Conservation (phyloP, 208 protist species). For the Trypanosoma lewisi region DNA sequence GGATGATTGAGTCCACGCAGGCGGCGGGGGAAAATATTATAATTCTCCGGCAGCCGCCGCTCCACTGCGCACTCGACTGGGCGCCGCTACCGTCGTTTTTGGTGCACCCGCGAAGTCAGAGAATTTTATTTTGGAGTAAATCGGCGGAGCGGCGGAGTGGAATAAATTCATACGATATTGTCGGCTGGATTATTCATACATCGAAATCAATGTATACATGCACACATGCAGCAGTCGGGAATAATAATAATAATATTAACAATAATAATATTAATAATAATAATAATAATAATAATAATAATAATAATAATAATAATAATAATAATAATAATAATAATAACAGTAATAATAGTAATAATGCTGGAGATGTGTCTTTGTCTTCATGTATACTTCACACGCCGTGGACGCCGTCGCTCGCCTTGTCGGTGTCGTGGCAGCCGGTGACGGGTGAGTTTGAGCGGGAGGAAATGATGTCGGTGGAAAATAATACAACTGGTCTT, state of each 20-base stretch:
- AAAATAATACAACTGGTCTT: slow-evolving; percentile 8
- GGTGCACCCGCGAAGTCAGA: slow-evolving; percentile 53
- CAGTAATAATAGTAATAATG: too few relatives aligned
- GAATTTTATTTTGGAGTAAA: slow-evolving; percentile 59
- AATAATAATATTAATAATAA: too few relatives aligned
- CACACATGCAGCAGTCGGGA: too few relatives aligned
- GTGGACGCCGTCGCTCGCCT: neutral
- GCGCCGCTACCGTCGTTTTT: slow-evolving; percentile 58
- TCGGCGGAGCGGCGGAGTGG: slow-evolving; percentile 43
- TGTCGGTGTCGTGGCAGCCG: slow-evolving; percentile 11
- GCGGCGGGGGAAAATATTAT: slow-evolving; percentile 5
- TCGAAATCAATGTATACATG: too few relatives aligned
- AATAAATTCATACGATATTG: slow-evolving; percentile 37
- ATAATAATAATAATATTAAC: too few relatives aligned
- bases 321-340: too few relatives aligned
- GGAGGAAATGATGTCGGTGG: slow-evolving; percentile 8
- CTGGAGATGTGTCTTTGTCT: too few relatives aligned
- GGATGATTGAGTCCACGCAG: slow-evolving; percentile 26
- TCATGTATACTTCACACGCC: slow-evolving; percentile 14
- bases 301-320: too few relatives aligned
- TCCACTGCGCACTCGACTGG: slow-evolving; percentile 60
- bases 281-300: too few relatives aligned
- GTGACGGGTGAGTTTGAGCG: slow-evolving; percentile 13
- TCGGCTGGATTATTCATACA: slow-evolving; percentile 37
- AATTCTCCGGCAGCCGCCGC: slow-evolving; percentile 52